A percentile compares a stretch with the other conserved stretches of the same genome.
phyloP scores from a whole-genome alignment of 495 filamentous ascomycete genomes.

The Tuber microsphaerosporum region DNA sequence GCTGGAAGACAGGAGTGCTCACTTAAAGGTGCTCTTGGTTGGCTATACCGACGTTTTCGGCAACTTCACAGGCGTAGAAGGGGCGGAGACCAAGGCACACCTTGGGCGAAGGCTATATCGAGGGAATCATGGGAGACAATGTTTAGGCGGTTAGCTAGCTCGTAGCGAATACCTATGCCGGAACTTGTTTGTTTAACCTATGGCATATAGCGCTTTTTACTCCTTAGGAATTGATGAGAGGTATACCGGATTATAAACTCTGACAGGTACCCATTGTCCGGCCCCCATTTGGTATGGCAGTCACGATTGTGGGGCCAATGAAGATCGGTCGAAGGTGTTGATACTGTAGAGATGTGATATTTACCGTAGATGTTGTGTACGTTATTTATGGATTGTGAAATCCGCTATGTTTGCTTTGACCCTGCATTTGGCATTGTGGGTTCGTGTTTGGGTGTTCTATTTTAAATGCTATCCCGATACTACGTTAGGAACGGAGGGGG shows the following conservation, averaged over 20 bases:
- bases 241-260: constrained; percentile 48
- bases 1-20: constrained; percentile 55
- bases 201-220: not conserved
- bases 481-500: not conserved
- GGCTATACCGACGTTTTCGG: constrained; percentile 55
- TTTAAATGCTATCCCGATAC: too few species aligned
- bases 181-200: not conserved
- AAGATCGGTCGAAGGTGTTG: too few species aligned
- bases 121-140: constrained; percentile 48
- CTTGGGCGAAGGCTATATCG: constrained; percentile 49
- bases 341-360: not conserved
- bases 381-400: not conserved
- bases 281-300: constrained; percentile 46
- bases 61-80: constrained; percentile 52
- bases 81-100: constrained; percentile 51
- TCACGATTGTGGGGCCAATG: constrained; percentile 9
- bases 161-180: constrained; percentile 50
- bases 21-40: constrained; percentile 66
- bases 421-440: not conserved
- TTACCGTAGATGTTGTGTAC: not conserved
- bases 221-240: not conserved
- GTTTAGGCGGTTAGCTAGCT: constrained; percentile 50
- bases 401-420: not conserved
- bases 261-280: constrained; percentile 57
- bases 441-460: not conserved